Evolutionary conservation across 805 yeast species (phyloP).

Genomic region (Jamesozyma gamospora): DNA sequence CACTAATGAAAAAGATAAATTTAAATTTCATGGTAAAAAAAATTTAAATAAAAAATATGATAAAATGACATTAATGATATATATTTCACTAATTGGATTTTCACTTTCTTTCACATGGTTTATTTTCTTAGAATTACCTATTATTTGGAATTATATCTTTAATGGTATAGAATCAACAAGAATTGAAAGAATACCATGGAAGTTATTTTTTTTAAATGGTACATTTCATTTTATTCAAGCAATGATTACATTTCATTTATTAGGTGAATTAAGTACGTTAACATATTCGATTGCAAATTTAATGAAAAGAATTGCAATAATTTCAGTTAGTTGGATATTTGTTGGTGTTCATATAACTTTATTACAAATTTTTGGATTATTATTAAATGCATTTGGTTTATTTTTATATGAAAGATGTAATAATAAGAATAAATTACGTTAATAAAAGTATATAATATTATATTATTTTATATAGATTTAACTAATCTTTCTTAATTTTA

Average conservation of each 20-base stretch:
- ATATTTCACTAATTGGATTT: slow-evolving; percentile 68
- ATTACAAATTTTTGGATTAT: slow-evolving; percentile 41
- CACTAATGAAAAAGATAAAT: slow-evolving; percentile 2
- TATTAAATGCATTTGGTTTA: slow-evolving; percentile 44
- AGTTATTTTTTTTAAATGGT: slow-evolving; percentile 54
- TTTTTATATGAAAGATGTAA: slow-evolving; percentile 49
- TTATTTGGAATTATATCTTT: slow-evolving; percentile 13
- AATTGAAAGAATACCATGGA: slow-evolving; percentile 34
- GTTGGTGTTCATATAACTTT: slow-evolving; percentile 41
- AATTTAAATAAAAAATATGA: slow-evolving; percentile 43
- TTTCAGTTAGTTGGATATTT: slow-evolving; percentile 64
- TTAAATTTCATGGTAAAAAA: background rate
- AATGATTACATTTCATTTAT: slow-evolving; percentile 66
- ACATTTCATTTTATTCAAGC: slow-evolving; percentile 72
- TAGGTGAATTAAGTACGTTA: slow-evolving; percentile 75
- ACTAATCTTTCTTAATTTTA: too few species aligned
- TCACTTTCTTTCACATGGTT: slow-evolving; percentile 66
- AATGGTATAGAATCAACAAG: slow-evolving; percentile 15
- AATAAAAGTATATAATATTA: too few species aligned
- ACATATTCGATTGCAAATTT: slow-evolving; percentile 80
- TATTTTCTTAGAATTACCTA: slow-evolving; percentile 48
- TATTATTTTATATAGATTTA: too few species aligned
- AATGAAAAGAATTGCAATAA: slow-evolving; percentile 81
- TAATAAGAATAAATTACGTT: slow-evolving; percentile 6
- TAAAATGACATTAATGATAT: slow-evolving; percentile 69